Base-by-base conservation (phyloP, 2,329 filamentous ascomycete genomes). In the Neonectria sp. region DNA sequence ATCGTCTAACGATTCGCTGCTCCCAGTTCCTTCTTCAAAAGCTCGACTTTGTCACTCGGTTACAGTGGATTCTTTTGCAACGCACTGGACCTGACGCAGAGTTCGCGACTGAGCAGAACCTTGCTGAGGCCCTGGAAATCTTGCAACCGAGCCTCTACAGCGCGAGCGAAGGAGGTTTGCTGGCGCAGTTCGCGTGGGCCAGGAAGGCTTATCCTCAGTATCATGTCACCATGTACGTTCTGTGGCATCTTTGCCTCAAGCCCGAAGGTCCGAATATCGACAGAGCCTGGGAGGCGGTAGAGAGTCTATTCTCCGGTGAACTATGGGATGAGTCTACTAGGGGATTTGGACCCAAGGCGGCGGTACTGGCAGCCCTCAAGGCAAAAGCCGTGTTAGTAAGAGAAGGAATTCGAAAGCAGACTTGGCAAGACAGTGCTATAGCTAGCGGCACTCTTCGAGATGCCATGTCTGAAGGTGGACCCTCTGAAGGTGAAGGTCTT, bases 241-340 rank as follows among this genome's bases (percentile, higher is more conserved):
- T 83, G 8, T 83, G 82, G 80, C 76, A 82, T 63, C 69, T 83
- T 17, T 81, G 80, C 62, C 73, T 83, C 6, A 75, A 70, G 64
- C 82, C 81, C 0, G 67, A 70, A 0, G 79, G 78, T 1, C 66
- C 68, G 2, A 72, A 69, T 35, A 72, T 73, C 1, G 76, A 79
- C 1, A 73, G 78, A 25, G 81, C 80, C 1, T 84, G 82, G 82
- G 40, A 69, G 17, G 48, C 37, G 5, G 17, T 63, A 7, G 33
- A 60, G 8, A 24, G 1, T 6, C 15, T 52, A 9, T 60, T 60
- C 45, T 49, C 31, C 6, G 25, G 33, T 7, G 45, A 37, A 31
- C 43, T 52, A 15, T 49, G 40, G 17, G 40, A 43, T 33, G 55
- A 58, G 9, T 48, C 55, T 7, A 43, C 25, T 4, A 33, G 5